These are phyloP conservation scores for Trebouxia sp. DNA, from an alignment of 139 green algal species.

Conservation along the genomic window DNA sequence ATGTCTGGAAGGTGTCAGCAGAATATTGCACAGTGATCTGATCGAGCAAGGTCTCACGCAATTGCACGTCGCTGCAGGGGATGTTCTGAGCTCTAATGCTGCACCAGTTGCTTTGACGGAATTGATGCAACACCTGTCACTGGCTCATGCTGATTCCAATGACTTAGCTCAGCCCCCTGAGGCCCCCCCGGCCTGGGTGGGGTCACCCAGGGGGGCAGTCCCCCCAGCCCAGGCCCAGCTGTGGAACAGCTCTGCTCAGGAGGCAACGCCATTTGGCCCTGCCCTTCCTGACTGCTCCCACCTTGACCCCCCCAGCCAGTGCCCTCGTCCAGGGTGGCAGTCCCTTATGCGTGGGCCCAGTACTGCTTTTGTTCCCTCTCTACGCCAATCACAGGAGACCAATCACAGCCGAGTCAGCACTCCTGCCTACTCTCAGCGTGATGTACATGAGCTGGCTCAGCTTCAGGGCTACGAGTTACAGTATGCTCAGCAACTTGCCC, in stretches of 20 bases:
- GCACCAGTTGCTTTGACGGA: background rate
- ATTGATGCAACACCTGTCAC: background rate
- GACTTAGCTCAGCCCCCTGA: background rate
- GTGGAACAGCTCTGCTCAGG: background rate
- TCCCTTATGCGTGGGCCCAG: background rate
- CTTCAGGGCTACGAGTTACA: background rate
- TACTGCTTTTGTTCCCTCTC: background rate
- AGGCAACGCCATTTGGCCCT: too few species aligned
- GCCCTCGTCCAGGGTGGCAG: background rate
- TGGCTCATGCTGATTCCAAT: conserved; percentile 7
- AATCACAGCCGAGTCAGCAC: background rate
- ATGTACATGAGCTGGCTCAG: background rate
- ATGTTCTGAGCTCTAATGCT: background rate
- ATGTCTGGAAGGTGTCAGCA: background rate
- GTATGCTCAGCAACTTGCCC: too few species aligned
- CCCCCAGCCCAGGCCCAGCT: background rate
- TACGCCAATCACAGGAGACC: background rate
- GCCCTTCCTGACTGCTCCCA: too few species aligned
- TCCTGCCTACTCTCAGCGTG: background rate
- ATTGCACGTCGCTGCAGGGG: background rate
- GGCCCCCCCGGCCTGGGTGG: too few species aligned
- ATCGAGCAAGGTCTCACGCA: too few species aligned
- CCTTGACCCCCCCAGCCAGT: too few species aligned
- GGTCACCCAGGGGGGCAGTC: too few species aligned
- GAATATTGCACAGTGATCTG: too few species aligned